These are phyloP conservation scores for Stenogyne calaminthoides DNA, from an alignment of 305 asterid genomes.

Conservation along the genomic window DNA sequence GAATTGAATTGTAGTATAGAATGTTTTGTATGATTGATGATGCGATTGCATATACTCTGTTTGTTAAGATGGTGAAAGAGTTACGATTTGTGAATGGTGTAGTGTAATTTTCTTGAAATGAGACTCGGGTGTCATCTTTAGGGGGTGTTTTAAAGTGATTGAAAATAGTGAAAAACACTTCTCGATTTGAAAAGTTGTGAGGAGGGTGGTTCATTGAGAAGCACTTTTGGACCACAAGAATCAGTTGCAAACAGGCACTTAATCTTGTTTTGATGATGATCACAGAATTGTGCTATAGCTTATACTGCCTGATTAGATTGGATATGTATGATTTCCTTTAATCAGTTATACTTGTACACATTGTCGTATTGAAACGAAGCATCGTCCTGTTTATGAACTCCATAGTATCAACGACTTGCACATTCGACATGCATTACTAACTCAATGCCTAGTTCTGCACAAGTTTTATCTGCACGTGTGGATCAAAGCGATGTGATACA, in stretches of 20 bases:
- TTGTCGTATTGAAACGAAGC: conserved; percentile 17
- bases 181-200: no score
- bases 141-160: no score
- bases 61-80: conserved; percentile 6
- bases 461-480: not conserved
- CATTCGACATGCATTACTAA: not conserved
- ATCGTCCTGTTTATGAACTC: conserved; percentile 55
- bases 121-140: not conserved
- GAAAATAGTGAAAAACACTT: no score
- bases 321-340: not conserved
- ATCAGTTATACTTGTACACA: not conserved
- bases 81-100: conserved; percentile 13
- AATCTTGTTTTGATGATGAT: not conserved
- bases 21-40: conserved; percentile 33
- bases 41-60: conserved; percentile 11
- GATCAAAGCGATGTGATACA: no score
- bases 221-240: no score
- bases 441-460: not conserved
- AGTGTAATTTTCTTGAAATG: not conserved
- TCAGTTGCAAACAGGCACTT: no score
- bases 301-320: not conserved
- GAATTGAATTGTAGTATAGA: conserved; percentile 36
- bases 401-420: conserved; percentile 60
- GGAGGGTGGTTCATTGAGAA: no score
- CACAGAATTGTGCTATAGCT: not conserved